A percentile compares a stretch with the other conserved stretches of the same genome.
Conservation (phyloP, 352 stramenopile genomes). For the Globisporangium irregulare region DNA sequence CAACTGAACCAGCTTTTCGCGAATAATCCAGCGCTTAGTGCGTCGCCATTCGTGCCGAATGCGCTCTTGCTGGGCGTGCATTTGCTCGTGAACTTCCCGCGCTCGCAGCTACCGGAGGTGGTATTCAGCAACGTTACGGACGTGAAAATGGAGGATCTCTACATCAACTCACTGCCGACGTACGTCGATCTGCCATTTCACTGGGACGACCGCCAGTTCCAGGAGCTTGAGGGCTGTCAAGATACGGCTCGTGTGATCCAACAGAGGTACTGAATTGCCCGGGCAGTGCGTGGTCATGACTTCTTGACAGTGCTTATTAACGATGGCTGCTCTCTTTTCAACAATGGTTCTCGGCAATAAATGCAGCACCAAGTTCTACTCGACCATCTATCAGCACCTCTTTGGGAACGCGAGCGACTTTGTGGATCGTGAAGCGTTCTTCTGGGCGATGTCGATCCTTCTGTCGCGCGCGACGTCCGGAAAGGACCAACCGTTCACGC, state of each 20-base stretch:
- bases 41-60: constrained; percentile 53
- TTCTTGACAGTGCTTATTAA: constrained; percentile 5
- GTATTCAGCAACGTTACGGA: constrained; percentile 18
- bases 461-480: constrained; percentile 81
- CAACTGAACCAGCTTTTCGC: constrained; percentile 53
- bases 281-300: constrained; percentile 6
- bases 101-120: constrained; percentile 22
- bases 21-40: constrained; percentile 26
- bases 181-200: constrained; percentile 66
- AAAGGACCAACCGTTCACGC: constrained; percentile 67
- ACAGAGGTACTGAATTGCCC: constrained; percentile 37
- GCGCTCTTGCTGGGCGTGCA: constrained; percentile 66
- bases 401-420: constrained; percentile 56
- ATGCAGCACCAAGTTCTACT: constrained; percentile 57
- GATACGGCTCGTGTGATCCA: constrained; percentile 57
- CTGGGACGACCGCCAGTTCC: constrained; percentile 59
- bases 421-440: constrained; percentile 60
- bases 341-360: background rate
- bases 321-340: background rate
- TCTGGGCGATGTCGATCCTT: constrained; percentile 79
- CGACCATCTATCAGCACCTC: constrained; percentile 65
- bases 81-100: constrained; percentile 58
- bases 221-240: constrained; percentile 58
- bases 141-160: constrained; percentile 41
- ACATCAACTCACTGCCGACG: constrained; percentile 53